Conservation (phyloP, 805 yeast genomes). For the Schizosaccharomyces pombe region DNA sequence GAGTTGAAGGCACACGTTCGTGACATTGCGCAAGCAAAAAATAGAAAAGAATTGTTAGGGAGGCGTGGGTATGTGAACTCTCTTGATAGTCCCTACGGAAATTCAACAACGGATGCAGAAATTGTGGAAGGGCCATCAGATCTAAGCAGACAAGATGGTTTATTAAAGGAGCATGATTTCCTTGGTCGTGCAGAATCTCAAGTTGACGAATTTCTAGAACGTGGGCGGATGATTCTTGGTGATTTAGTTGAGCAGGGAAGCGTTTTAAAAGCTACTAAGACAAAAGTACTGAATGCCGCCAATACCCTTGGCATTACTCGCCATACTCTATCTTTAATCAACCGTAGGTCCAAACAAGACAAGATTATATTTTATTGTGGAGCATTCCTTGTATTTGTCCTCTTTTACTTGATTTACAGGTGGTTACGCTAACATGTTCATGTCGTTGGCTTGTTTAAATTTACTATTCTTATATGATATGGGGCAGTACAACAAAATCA, state of each 20-base stretch:
- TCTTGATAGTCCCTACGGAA: constrained; percentile 9
- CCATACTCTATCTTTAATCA: constrained; percentile 58
- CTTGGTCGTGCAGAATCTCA: constrained; percentile 48
- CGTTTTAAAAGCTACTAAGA: constrained; percentile 36
- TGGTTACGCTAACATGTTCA: constrained; percentile 44
- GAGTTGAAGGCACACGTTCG: constrained; percentile 35
- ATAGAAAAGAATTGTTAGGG: constrained; percentile 32
- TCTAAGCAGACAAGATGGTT: constrained; percentile 6
- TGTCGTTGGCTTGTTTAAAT: too few species aligned
- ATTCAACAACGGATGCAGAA: background rate
- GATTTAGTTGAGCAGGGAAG: constrained; percentile 72
- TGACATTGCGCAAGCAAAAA: constrained; percentile 23
- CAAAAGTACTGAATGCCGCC: constrained; percentile 41
- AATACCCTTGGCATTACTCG: constrained; percentile 68
- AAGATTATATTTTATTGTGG: constrained; percentile 70
- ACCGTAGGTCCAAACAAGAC: constrained; percentile 63
- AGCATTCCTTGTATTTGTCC: constrained; percentile 33
- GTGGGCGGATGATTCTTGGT: constrained; percentile 68
- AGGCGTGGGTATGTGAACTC: constrained; percentile 12
- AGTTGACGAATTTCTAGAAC: constrained; percentile 69
- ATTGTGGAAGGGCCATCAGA: constrained; percentile 15
- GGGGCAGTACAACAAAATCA: too few species aligned
- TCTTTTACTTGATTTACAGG: constrained; percentile 43
- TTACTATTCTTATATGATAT: too few species aligned
- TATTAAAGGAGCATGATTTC: constrained; percentile 15